Evolutionary conservation across 768 basidiomycete species (phyloP).

Genomic region (Rhizopogon vinicolor): DNA sequence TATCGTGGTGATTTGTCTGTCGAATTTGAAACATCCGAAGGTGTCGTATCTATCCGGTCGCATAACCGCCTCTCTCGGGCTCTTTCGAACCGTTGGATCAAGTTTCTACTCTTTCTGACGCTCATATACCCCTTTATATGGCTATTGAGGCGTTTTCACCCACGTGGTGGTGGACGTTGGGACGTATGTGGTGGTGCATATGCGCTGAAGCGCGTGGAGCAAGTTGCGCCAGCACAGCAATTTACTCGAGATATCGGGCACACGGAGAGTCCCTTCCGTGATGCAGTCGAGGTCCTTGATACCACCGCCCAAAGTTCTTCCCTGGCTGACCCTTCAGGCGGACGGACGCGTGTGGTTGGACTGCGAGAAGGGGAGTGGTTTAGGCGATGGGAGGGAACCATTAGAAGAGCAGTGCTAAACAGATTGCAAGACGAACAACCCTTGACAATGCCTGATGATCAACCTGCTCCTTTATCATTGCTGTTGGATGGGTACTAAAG

Average conservation of each 20-base stretch:
- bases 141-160: constrained; percentile 69
- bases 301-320: constrained; percentile 12
- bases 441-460: constrained; percentile 25
- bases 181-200: constrained; percentile 73
- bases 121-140: constrained; percentile 79
- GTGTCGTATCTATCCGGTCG: constrained; percentile 61
- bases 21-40: constrained; percentile 40
- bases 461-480: constrained; percentile 5
- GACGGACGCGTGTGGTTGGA: constrained; percentile 43
- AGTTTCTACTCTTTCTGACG: constrained; percentile 60
- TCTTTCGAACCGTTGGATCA: constrained; percentile 69
- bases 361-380: constrained; percentile 78
- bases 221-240: constrained; percentile 11
- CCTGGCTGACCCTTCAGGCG: constrained; percentile 23
- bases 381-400: constrained; percentile 66
- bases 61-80: constrained; percentile 60
- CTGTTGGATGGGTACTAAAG: constrained; percentile 24
- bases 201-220: constrained; percentile 48
- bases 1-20: constrained; percentile 38
- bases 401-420: constrained; percentile 51
- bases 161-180: constrained; percentile 70
- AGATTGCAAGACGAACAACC: constrained; percentile 34
- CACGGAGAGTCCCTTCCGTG: constrained; percentile 4
- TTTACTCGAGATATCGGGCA: constrained; percentile 1
- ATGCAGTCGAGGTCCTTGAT: background rate